A percentile compares a stretch with the other conserved stretches of the same genome.
phyloP scores from a whole-genome alignment of 1,284 basidiomycete genomes.

The Melampsora americana region DNA sequence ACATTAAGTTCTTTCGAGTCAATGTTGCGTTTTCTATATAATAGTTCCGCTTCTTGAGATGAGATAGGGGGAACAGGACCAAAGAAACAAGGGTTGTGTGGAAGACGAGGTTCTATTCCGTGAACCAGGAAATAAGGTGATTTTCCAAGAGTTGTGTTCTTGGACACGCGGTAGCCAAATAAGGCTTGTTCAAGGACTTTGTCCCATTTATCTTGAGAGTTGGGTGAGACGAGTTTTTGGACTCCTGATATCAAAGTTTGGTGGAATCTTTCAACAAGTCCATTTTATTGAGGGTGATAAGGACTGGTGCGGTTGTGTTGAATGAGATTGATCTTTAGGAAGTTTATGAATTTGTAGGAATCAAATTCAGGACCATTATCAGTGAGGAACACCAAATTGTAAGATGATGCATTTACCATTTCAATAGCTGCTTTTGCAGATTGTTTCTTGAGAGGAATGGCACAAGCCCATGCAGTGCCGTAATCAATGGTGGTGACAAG shows the following conservation, averaged over 20 bases:
- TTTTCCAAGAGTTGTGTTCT: background rate
- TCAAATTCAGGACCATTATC: slow-evolving; percentile 23
- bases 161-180: slow-evolving; percentile 11
- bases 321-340: background rate
- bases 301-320: slow-evolving; percentile 15
- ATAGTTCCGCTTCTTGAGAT: background rate
- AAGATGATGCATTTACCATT: slow-evolving; percentile 5
- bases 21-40: background rate
- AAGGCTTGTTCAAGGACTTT: background rate
- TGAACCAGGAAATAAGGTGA: slow-evolving; percentile 8
- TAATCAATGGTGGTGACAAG: slow-evolving; percentile 18
- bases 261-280: too few species aligned
- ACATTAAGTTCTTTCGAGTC: background rate
- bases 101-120: background rate
- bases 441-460: background rate
- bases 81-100: too few species aligned
- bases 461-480: too few species aligned
- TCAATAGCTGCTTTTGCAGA: slow-evolving; percentile 6
- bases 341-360: background rate
- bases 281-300: slow-evolving; percentile 31
- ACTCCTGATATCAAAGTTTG: background rate
- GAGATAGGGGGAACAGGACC: background rate
- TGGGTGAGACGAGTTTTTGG: too few species aligned
- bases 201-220: background rate
- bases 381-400: slow-evolving; percentile 11